Base-by-base conservation (phyloP, 768 basidiomycete genomes). In the Suillus subaureus region DNA sequence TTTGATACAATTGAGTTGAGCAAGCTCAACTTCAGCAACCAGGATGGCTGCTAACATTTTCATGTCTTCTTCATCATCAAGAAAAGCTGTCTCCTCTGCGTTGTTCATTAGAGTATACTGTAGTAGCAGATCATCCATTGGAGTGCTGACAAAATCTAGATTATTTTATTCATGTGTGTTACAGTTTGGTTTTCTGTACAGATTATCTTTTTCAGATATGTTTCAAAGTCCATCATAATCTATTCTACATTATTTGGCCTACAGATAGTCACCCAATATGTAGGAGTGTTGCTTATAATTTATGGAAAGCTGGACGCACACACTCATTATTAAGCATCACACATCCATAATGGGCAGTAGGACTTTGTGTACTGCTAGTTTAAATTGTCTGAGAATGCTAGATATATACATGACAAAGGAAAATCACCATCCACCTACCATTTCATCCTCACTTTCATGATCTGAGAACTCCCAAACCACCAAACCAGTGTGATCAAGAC, bases 251-350 rank as follows among this genome's bases (percentile, higher is more conserved):
- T 21, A 54, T 54, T 54, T 39, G 3, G 31, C 52, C 52, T 33
- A 54, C 18, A 9, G 31, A 21, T 21, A 54, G 18, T 33, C 52
- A 33, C 31, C 52, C 52, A 54, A 5, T 49, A 13, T n/a, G n/a
- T n/a, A n/a, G n/a, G n/a, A n/a, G n/a, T n/a, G n/a, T n/a, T n/a
- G n/a, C n/a, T n/a, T n/a, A n/a, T n/a, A n/a, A n/a, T n/a, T n/a
- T 76, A 42, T 42, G 42, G 42, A 42, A 42, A 42, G 42, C 42
- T 0, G 43, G 43, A 43, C 16, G 42, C 43, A 21, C 43, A 21
- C 43, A 21, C 43, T 45, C 43, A 45, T 45, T 45, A 45, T 0
- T n/a, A n/a, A 45, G 43, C 21, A 21, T 45, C 21, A 45, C 21
- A 21, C 43, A 21, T 45, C 43, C 21, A 45, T 45, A 45, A 45